Percentiles rank a stretch among this genome's conserved stretches.
Conservation (phyloP, 164 flowering plant genomes). For the Euptelea pleiosperma region DNA sequence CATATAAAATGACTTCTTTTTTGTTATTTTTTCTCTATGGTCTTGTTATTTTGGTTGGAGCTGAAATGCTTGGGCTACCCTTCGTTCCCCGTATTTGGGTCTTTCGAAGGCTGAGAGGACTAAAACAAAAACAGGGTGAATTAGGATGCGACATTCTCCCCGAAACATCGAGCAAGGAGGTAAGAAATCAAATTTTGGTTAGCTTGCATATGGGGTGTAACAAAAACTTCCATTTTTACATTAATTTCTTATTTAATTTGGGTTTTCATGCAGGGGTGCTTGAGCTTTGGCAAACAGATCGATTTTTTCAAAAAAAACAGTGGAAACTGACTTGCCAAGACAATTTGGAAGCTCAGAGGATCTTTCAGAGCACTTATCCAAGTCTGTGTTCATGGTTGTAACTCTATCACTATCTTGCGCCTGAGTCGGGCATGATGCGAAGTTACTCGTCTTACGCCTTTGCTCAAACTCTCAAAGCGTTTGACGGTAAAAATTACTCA, state of each 20-base stretch:
- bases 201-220: not conserved
- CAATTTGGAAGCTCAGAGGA: slow-evolving; percentile 6
- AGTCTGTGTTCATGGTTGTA: slow-evolving; percentile 32
- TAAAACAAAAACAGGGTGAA: slow-evolving; percentile 32
- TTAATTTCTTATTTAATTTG: not conserved
- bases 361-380: slow-evolving; percentile 25
- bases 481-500: slow-evolving; percentile 21
- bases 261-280: slow-evolving; percentile 37
- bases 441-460: slow-evolving; percentile 13
- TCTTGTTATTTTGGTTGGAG: slow-evolving; percentile 26
- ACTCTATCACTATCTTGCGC: slow-evolving; percentile 26
- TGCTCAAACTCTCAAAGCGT: slow-evolving; percentile 15
- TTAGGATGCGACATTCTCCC: slow-evolving; percentile 52
- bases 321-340: slow-evolving; percentile 7
- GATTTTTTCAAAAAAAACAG: slow-evolving; percentile 24
- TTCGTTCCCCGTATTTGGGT: too few relatives aligned
- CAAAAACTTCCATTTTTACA: not conserved
- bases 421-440: slow-evolving; percentile 13
- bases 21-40: too few relatives aligned
- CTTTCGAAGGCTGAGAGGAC: slow-evolving; percentile 26
- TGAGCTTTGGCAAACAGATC: slow-evolving; percentile 34
- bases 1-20: too few relatives aligned
- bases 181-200: slow-evolving; percentile 17
- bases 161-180: slow-evolving; percentile 34
- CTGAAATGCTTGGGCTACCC: slow-evolving; percentile 51